Percentiles rank a stretch among this genome's conserved stretches.
Conservation (phyloP, 257 asterid genomes). For the Handroanthus guayacan region DNA sequence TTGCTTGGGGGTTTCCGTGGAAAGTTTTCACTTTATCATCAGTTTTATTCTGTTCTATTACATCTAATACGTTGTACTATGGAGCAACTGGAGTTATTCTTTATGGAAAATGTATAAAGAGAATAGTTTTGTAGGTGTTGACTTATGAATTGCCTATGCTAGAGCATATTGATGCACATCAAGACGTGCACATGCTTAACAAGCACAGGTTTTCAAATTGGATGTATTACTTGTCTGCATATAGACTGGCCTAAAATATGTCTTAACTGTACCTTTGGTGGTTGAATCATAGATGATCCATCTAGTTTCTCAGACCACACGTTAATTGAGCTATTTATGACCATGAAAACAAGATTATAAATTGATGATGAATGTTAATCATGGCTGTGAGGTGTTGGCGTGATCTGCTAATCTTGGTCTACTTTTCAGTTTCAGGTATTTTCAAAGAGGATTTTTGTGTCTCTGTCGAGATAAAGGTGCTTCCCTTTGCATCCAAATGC, state of each 20-base stretch:
- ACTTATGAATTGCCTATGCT: slow-evolving; percentile 4
- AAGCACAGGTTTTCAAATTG: neutral
- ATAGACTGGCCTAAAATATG: neutral
- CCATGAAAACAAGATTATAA: slow-evolving; percentile 14
- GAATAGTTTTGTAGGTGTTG: slow-evolving; percentile 18
- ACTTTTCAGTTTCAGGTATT: slow-evolving; percentile 54
- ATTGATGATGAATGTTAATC: slow-evolving; percentile 18
- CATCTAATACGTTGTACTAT: slow-evolving; percentile 18
- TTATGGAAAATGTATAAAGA: neutral
- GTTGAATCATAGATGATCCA: slow-evolving; percentile 14
- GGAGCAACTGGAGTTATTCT: slow-evolving; percentile 11
- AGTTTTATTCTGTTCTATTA: neutral
- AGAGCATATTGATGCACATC: neutral
- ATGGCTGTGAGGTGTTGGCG: slow-evolving; percentile 15
- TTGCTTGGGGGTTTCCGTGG: slow-evolving; percentile 28
- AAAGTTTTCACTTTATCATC: slow-evolving; percentile 12
- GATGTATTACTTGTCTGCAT: slow-evolving; percentile 4
- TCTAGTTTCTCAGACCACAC: slow-evolving; percentile 2
- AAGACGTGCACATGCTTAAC: slow-evolving; percentile 12
- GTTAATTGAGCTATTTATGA: slow-evolving; percentile 16
- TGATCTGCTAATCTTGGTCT: slow-evolving; percentile 32
- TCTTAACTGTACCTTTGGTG: slow-evolving; percentile 12
- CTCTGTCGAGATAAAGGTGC: slow-evolving; percentile 92
- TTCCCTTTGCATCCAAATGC: slow-evolving; percentile 34
- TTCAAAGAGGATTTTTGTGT: slow-evolving; percentile 60